Base-by-base conservation (phyloP, 2,329 filamentous ascomycete genomes). In the Fusarium pseudocircinatum region DNA sequence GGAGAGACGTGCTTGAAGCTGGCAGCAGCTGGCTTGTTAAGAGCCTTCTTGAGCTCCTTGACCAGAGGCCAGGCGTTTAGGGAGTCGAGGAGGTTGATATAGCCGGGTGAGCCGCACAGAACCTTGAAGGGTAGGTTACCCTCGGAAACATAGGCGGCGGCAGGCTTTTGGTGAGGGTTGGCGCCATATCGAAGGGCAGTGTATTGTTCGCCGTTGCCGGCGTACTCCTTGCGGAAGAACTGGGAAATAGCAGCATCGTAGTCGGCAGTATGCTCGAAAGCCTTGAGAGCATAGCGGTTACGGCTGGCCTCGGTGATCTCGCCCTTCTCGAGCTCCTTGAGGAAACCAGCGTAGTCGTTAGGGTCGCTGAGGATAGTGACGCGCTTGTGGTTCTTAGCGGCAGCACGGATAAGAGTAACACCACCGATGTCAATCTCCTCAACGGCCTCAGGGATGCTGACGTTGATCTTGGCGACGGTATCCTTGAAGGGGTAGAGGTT, bases 401-500 rank as follows among this genome's bases (percentile, higher is more conserved):
- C 96, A 63, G 96, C 96, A 74, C 96, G 93, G 81, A 99, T 94
- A 70, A 99, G 91, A 43, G 96, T 99, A 59, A 99, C 96, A 78
- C 96, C 96, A 75, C 95, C 96, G 81, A 99, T 98, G 84, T 99
- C 96, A 79, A 99, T 97, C 87, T 99, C 96, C 86, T 99, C 96
- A 43, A 99, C 96, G 58, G 96, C 96, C 85, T 99, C 96, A 58
- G 94, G 91, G 72, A 99, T 94, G 70, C 96, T 98, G 79, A 99
- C 96, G 80, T 97, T 97, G 86, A 97, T 91, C 88, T 98, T 97
- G 78, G 95, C 93, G 78, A 99, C 92, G 37, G 96, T 99, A 82
- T 98, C 95, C 87, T 98, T 98, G 91, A 99, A 99, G 18, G 96
- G 96, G 84, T 99, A 98, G 63, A 99, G 89, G 86, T 99, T 99